Conservation (phyloP, 495 filamentous ascomycete species). For the Xylaria castorea region DNA sequence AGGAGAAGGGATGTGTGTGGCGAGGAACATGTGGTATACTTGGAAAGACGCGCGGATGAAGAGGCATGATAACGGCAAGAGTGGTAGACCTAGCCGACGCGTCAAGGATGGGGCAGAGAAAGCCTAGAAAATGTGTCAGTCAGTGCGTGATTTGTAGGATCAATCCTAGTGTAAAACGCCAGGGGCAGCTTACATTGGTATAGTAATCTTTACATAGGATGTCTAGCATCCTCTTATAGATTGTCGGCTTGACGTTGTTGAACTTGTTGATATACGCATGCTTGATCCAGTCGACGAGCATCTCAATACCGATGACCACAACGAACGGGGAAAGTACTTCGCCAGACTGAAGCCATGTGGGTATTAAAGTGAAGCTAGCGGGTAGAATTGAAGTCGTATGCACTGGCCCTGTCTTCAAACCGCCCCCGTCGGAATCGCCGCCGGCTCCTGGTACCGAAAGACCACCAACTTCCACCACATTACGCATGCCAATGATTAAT, state of each 20-base stretch:
- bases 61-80: slow-evolving; percentile 90
- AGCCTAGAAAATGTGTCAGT: slow-evolving; percentile 58
- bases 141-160: not conserved
- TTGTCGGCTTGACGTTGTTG: slow-evolving; percentile 89
- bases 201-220: slow-evolving; percentile 97
- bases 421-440: slow-evolving; percentile 45
- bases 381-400: slow-evolving; percentile 73
- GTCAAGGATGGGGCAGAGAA: slow-evolving; percentile 86
- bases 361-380: slow-evolving; percentile 85
- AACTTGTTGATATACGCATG: slow-evolving; percentile 98
- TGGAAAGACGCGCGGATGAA: slow-evolving; percentile 95
- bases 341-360: slow-evolving; percentile 74
- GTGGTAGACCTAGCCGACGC: slow-evolving; percentile 86
- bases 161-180: not conserved
- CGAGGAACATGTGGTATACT: slow-evolving; percentile 98
- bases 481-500: slow-evolving; percentile 91
- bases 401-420: slow-evolving; percentile 52
- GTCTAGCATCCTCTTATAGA: slow-evolving; percentile 90
- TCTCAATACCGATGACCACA: slow-evolving; percentile 92
- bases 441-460: slow-evolving; percentile 57
- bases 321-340: slow-evolving; percentile 92
- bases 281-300: slow-evolving; percentile 97
- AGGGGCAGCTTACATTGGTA: slow-evolving; percentile 67
- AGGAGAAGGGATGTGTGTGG: slow-evolving; percentile 78
- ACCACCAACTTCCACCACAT: slow-evolving; percentile 91